phyloP scores from a whole-genome alignment of 768 basidiomycete genomes.

The Lactarius tabidus region DNA sequence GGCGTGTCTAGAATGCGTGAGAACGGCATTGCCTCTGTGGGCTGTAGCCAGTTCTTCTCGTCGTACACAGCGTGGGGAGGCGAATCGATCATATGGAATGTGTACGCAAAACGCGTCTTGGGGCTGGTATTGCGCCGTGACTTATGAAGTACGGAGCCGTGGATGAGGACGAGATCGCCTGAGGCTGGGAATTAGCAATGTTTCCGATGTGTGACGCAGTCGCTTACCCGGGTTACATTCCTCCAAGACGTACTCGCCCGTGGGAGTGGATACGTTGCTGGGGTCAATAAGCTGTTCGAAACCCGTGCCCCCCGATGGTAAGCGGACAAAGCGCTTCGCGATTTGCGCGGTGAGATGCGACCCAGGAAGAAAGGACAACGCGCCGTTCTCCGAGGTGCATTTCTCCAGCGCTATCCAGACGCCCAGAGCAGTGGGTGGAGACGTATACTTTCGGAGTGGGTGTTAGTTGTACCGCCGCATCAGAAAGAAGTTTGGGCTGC shows the following conservation, averaged over 20 bases:
- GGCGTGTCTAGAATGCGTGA: constrained; percentile 46
- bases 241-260: constrained; percentile 59
- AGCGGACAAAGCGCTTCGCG: constrained; percentile 80
- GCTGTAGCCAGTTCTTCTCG: constrained; percentile 93
- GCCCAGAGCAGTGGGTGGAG: constrained; percentile 88
- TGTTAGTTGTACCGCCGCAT: constrained; percentile 6
- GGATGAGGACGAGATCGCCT: constrained; percentile 92
- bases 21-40: constrained; percentile 81
- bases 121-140: constrained; percentile 80
- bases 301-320: constrained; percentile 73
- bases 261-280: constrained; percentile 31
- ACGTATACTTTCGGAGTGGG: constrained; percentile 61
- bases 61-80: constrained; percentile 71
- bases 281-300: constrained; percentile 61
- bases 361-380: constrained; percentile 85
- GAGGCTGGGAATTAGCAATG: constrained; percentile 3
- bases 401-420: constrained; percentile 96
- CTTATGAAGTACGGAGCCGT: constrained; percentile 90
- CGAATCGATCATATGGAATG: constrained; percentile 92
- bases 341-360: constrained; percentile 76
- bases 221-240: constrained; percentile 65
- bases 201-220: not conserved
- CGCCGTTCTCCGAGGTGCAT: constrained; percentile 79
- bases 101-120: constrained; percentile 87
- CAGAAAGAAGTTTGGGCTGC: constrained; percentile 24